Conservation (phyloP, 345 rosid species). For the Anastatica hierochuntica region DNA sequence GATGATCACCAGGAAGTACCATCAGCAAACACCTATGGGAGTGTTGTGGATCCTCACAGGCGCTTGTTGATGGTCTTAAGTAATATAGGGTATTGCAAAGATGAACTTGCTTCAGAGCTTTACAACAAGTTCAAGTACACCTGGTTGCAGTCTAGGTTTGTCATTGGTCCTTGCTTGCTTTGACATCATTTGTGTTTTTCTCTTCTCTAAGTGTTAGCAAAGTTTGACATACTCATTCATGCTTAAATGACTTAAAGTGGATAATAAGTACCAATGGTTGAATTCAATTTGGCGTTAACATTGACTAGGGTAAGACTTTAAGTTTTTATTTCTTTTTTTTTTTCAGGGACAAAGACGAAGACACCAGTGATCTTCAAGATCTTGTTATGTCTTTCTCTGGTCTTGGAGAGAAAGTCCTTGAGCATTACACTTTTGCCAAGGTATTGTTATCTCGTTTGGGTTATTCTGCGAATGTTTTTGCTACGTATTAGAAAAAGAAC, state of each 20-base stretch:
- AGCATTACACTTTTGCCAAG: slow-evolving; percentile 88
- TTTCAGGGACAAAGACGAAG: slow-evolving; percentile 62
- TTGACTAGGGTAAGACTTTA: too few relatives aligned
- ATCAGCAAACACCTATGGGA: slow-evolving; percentile 41
- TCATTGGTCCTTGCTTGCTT: too few relatives aligned
- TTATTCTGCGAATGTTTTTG: neutral
- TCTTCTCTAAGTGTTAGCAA: too few relatives aligned
- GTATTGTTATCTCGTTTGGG: slow-evolving; percentile 24
- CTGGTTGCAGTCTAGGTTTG: slow-evolving; percentile 60
- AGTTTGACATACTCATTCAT: too few relatives aligned
- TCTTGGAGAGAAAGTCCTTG: slow-evolving; percentile 85
- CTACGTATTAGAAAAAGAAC: neutral
- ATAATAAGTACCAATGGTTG: too few relatives aligned
- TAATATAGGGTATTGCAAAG: slow-evolving; percentile 92
- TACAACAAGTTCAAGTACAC: slow-evolving; percentile 67
- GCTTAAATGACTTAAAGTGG: too few relatives aligned
- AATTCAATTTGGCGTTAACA: too few relatives aligned
- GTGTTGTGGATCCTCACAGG: slow-evolving; percentile 58
- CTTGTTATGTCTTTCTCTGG: slow-evolving; percentile 61
- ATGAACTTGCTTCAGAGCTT: slow-evolving; percentile 71
- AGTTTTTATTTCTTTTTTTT: neutral
- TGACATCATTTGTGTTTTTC: too few relatives aligned
- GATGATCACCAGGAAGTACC: slow-evolving; percentile 34
- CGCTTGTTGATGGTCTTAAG: slow-evolving; percentile 72
- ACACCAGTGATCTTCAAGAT: slow-evolving; percentile 64